These are phyloP conservation scores for Paulownia fortunei DNA, from an alignment of 257 asterid species.

Conservation along the genomic window DNA sequence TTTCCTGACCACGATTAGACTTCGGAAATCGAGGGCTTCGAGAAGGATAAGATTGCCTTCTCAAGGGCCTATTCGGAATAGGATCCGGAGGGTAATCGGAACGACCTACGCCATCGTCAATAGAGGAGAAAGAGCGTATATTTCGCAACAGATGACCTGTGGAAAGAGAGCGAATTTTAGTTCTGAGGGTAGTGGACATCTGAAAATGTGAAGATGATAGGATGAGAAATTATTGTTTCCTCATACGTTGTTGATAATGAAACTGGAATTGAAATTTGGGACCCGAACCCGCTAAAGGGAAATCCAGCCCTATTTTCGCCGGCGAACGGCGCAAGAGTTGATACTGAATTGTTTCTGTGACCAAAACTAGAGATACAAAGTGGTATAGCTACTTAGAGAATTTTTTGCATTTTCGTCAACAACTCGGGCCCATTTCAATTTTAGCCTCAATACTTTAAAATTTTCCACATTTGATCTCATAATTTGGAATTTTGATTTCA, in stretches of 20 bases:
- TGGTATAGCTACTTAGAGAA: too few relatives aligned
- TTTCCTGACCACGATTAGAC: conserved; percentile 35
- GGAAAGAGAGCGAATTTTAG: conserved; percentile 32
- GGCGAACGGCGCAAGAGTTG: neutral
- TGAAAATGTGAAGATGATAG: neutral
- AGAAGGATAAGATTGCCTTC: conserved; percentile 39
- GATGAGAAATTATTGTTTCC: neutral
- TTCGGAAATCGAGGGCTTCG: conserved; percentile 35
- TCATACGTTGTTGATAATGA: neutral
- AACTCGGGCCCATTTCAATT: neutral
- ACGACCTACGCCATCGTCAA: conserved; percentile 24
- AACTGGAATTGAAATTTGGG: neutral
- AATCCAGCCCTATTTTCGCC: neutral
- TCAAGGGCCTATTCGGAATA: conserved; percentile 58
- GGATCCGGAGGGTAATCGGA: conserved; percentile 51
- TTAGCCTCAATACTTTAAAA: neutral
- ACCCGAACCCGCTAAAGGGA: too few relatives aligned
- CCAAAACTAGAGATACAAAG: neutral
- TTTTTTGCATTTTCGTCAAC: too few relatives aligned
- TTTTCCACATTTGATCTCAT: neutral
- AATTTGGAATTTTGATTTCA: neutral
- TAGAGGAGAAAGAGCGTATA: conserved; percentile 40
- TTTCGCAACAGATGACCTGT: conserved; percentile 27
- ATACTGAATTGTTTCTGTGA: neutral
- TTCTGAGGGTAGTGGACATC: conserved; percentile 47